Conservation (phyloP, 106 monocot species). For the Dendrobium nobile region DNA sequence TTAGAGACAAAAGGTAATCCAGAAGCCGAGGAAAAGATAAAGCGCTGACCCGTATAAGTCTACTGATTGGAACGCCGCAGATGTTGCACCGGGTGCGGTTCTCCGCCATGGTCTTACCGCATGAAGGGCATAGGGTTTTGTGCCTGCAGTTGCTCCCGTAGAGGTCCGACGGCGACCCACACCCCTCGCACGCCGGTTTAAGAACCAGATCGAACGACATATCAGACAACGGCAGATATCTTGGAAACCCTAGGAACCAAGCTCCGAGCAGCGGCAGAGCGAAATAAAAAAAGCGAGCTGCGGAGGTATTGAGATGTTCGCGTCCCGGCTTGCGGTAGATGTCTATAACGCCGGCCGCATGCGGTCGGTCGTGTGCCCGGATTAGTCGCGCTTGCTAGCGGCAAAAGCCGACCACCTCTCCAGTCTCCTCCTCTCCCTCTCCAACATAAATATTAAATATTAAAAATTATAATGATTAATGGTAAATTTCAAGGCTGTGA, state of each 20-base stretch:
- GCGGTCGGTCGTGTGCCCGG: too few species aligned
- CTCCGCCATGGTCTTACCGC: constrained; percentile 22
- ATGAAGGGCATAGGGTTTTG: constrained; percentile 22
- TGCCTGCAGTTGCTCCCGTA: constrained; percentile 31
- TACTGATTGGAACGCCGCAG: constrained; percentile 23
- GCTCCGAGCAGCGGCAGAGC: neutral
- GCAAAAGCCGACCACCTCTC: too few species aligned
- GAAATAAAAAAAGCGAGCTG: too few species aligned
- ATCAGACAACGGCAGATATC: neutral
- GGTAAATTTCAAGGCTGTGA: too few species aligned
- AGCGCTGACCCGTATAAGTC: constrained; percentile 13
- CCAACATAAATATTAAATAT: too few species aligned
- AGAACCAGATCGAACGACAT: constrained; percentile 18
- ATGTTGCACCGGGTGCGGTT: constrained; percentile 20
- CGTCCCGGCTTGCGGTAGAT: too few species aligned
- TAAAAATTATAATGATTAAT: too few species aligned
- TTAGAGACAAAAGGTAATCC: neutral
- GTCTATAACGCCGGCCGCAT: too few species aligned
- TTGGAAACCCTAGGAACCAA: neutral
- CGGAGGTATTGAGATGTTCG: neutral
- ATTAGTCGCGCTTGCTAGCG: too few species aligned
- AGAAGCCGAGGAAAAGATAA: neutral
- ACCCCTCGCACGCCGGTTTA: constrained; percentile 17
- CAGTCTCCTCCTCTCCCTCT: too few species aligned
- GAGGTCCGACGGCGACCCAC: constrained; percentile 25